Evolutionary conservation across 2,329 filamentous ascomycete genomes (phyloP), one percentile per base, ranked within the genome.

Genomic region (Lachnellula cervina): DNA sequence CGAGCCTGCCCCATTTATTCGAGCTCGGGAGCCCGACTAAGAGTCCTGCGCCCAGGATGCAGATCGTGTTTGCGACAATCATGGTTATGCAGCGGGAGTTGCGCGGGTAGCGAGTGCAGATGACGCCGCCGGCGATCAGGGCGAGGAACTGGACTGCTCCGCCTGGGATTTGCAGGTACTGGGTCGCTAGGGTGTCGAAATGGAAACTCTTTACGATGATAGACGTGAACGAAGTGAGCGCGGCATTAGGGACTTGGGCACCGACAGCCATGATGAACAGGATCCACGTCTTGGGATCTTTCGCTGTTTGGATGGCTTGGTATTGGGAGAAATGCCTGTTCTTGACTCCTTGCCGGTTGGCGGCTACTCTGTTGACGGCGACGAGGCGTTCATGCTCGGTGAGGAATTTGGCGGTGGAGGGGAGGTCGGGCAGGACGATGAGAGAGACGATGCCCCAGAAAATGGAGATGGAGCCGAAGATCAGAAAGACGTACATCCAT

Each of bases 341-440:
- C 64, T 81, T 81, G 50, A 82, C 75, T 0, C 80, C 80, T 55
- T 79, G 75, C 9, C 73, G 69, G 60, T 83, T 82, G 5, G 68
- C 69, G 0, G 76, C 72, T 0, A 82, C 76, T 23, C 81, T 75
- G 48, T 78, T 76, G 13, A 81, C 73, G 4, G 80, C 80, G 16
- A 84, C 75, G 2, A 71, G 71, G 50, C 78, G 79, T 65, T 89
- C 84, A 48, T 80, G 75, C 0, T 73, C 66, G 4, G 71, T 77
- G 37, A 90, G 75, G 65, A 84, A 87, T 57, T 78, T 80, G 2
- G 84, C 82, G 0, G 79, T 83, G 19, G 82, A 77, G 0, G 84
- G 83, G 2, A 78, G 74, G 65, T 89, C 83, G 0, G 86, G 80
- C 1, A 89, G 73, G 42, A 82, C 66, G 59, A 82, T 77, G 69